A percentile compares a stretch with the other conserved stretches of the same genome.
These are phyloP conservation scores for Aspergillus hancockii DNA, from an alignment of 495 filamentous ascomycete genomes.

Conservation along the genomic window DNA sequence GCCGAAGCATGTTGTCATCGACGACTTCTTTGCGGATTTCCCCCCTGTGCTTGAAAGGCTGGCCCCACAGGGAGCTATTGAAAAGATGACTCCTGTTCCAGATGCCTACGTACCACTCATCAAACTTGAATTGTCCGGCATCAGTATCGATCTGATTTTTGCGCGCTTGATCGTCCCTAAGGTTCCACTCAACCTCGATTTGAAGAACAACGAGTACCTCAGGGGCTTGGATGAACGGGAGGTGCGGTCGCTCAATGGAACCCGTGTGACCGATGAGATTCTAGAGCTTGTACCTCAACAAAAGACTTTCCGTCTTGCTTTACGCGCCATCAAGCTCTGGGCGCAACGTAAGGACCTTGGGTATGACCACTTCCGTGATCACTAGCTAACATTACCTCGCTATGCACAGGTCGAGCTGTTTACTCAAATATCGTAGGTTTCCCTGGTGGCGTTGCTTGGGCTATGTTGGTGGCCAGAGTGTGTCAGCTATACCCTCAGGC, in stretches of 20 bases:
- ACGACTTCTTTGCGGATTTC: constrained; percentile 90
- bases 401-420: constrained; percentile 67
- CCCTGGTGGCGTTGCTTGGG: constrained; percentile 96
- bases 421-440: constrained; percentile 96
- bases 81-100: constrained; percentile 80
- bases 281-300: constrained; percentile 83
- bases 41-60: constrained; percentile 72
- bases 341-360: constrained; percentile 65
- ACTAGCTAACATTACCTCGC: constrained; percentile 8
- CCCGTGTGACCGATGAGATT: constrained; percentile 89
- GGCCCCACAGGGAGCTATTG: constrained; percentile 72
- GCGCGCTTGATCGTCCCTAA: constrained; percentile 71
- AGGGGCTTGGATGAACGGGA: constrained; percentile 84
- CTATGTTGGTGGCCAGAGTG: constrained; percentile 92
- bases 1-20: constrained; percentile 79
- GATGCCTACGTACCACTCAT: constrained; percentile 96
- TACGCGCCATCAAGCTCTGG: constrained; percentile 94
- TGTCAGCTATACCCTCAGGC: constrained; percentile 98
- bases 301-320: constrained; percentile 81
- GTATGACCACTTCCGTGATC: background rate
- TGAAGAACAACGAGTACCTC: constrained; percentile 80
- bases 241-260: constrained; percentile 88
- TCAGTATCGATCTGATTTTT: constrained; percentile 95
- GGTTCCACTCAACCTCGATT: constrained; percentile 68
- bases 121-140: constrained; percentile 85